Conservation (phyloP, 768 basidiomycete species). For the Lactarius evosmus region DNA sequence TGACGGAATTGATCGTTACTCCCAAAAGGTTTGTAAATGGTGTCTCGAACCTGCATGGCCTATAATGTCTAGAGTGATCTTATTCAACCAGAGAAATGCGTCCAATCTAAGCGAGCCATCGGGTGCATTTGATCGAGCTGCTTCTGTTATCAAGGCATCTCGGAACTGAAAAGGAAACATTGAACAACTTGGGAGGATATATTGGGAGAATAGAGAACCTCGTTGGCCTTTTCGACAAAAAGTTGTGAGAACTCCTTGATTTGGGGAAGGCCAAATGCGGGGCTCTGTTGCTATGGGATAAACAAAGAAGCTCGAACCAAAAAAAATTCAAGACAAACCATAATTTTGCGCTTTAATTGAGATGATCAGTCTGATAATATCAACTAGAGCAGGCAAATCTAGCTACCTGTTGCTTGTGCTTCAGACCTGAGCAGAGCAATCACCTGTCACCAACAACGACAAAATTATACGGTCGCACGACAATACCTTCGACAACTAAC, state of each 20-base stretch:
- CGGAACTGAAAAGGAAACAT: slow-evolving; percentile 4
- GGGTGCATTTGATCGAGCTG: not conserved
- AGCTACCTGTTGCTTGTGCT: slow-evolving; percentile 21
- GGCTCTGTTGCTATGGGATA: slow-evolving; percentile 11
- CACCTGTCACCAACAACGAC: not conserved
- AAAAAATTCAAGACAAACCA: slow-evolving; percentile 14
- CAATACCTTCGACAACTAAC: slow-evolving; percentile 19
- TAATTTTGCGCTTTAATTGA: slow-evolving; percentile 17
- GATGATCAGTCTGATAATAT: not conserved
- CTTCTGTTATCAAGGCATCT: slow-evolving; percentile 6
- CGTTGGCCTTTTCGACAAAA: slow-evolving; percentile 25
- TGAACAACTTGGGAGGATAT: not conserved
- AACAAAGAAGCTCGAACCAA: not conserved
- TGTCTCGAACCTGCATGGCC: slow-evolving; percentile 16
- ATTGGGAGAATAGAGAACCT: slow-evolving; percentile 7
- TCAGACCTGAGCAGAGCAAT: slow-evolving; percentile 2
- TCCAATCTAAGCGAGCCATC: slow-evolving; percentile 15
- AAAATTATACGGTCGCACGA: not conserved
- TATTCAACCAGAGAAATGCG: slow-evolving; percentile 19
- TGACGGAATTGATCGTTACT: not conserved
- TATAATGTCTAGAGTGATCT: slow-evolving; percentile 21
- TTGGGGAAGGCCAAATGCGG: slow-evolving; percentile 22
- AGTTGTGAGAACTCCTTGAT: slow-evolving; percentile 16
- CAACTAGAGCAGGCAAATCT: not conserved
- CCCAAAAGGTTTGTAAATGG: not conserved